phyloP scores from a whole-genome alignment of 495 filamentous ascomycete genomes.

The Aspergillus heteromorphus region DNA sequence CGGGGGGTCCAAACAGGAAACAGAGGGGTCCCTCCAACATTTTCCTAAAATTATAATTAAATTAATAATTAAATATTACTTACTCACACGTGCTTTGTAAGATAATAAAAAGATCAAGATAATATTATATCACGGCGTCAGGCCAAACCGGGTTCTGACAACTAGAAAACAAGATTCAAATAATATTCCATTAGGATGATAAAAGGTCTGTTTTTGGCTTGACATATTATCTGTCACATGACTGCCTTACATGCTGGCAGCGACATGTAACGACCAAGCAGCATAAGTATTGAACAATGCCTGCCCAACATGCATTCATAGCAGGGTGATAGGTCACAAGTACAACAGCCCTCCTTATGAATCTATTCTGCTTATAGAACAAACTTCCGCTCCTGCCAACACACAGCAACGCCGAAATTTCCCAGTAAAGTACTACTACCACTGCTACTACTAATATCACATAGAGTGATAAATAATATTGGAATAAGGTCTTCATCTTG shows the following conservation, averaged over 20 bases:
- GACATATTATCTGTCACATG: neutral
- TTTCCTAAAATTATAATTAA: neutral
- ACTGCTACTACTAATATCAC: neutral
- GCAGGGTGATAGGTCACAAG: neutral
- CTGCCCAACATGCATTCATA: neutral
- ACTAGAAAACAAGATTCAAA: too few relatives aligned
- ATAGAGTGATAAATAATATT: neutral
- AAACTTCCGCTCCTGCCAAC: neutral
- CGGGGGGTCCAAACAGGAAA: too few relatives aligned
- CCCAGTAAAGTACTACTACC: neutral
- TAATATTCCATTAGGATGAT: neutral
- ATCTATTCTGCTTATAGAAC: neutral
- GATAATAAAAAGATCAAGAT: slow-evolving; percentile 2
- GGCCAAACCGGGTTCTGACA: too few relatives aligned
- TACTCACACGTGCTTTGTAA: neutral
- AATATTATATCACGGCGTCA: too few relatives aligned
- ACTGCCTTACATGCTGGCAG: neutral
- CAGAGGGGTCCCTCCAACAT: too few relatives aligned
- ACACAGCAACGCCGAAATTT: neutral
- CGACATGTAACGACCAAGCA: neutral
- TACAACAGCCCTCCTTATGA: too few relatives aligned
- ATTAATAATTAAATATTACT: neutral
- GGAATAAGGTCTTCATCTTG: neutral
- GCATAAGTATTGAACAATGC: neutral
- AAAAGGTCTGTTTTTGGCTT: neutral